Evolutionary conservation across 306 rosid species (phyloP).

Genomic region (Trifolium repens): DNA sequence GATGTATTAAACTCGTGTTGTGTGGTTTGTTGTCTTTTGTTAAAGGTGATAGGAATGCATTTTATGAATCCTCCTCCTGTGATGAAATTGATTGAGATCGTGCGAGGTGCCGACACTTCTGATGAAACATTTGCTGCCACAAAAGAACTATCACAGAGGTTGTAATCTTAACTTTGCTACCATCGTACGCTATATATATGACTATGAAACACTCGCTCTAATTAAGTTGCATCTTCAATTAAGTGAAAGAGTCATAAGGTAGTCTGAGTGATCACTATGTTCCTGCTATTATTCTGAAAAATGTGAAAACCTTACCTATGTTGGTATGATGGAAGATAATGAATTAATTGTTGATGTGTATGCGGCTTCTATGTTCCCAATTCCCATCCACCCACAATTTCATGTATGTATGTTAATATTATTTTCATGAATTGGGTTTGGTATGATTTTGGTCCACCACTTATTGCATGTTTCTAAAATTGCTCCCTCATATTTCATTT

Average conservation of each 20-base stretch:
- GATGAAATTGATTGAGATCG: slow-evolving; percentile 88
- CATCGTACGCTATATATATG: slow-evolving; percentile 8
- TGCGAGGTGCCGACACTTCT: slow-evolving; percentile 84
- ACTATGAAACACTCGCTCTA: slow-evolving; percentile 1
- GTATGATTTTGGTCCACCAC: not conserved
- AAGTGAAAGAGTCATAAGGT: not conserved
- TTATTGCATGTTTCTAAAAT: not conserved
- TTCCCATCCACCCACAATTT: slow-evolving; percentile 14
- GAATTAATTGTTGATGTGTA: not conserved
- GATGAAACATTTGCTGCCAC: slow-evolving; percentile 68
- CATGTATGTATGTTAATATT: not conserved
- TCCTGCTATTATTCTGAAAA: not conserved
- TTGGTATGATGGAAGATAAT: not conserved
- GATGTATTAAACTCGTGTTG: slow-evolving; percentile 9
- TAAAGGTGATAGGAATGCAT: slow-evolving; percentile 95
- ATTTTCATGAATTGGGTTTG: not conserved
- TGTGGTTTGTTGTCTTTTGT: slow-evolving; percentile 1
- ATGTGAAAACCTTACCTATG: not conserved
- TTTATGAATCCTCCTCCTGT: slow-evolving; percentile 96
- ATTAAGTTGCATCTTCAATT: not conserved
- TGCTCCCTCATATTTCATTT: not conserved
- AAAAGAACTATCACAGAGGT: slow-evolving; percentile 84
- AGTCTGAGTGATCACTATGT: not conserved
- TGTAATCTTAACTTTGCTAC: slow-evolving; percentile 13
- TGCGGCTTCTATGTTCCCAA: not conserved